Base-by-base conservation (phyloP, 331 rosid species). In the Rhamnella rubrinervis region DNA sequence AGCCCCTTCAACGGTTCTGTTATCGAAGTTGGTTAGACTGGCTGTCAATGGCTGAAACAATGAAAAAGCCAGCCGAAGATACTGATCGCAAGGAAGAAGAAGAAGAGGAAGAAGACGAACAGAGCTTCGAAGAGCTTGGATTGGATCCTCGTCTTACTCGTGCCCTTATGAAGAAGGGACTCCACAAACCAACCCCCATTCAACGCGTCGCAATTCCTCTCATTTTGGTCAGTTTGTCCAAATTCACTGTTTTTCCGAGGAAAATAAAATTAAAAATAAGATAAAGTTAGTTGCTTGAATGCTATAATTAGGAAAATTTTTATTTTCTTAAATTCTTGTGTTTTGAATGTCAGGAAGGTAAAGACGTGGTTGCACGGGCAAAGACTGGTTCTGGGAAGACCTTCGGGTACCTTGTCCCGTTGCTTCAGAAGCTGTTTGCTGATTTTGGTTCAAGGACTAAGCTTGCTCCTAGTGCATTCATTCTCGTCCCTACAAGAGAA, bases 351-450 rank as follows among this genome's bases (percentile, higher is more conserved):
- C 81, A 92, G 98, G 86, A 91, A 84, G 97, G 98, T 10, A 93
- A 93, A 67, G 97, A 93, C 60, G 96, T 93, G 52, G 98, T 91
- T 58, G 97, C 98, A 31, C 80, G 97, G 44, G 98, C 97, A 1
- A 91, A 93, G 78, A 93, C 96, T 11, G 97, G 98, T 63, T 93
- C 98, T 1, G 97, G 98, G 57, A 93, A 93, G 77, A 93, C 98
- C 8, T 82, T 93, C 59, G 96, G 97, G 0, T 93, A 87, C 67
- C 95, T 93, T 40, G 88, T 91, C 46, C 98, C 98, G 0, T 65
- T 91, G 89, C 91, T 93, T 61, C 97, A 91, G 88, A 91, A 91
- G 80, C 77, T 93, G 35, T 87, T 93, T 20, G 49, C 81, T 18
- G 68, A 59, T 76, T 67, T 76, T 57, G 77, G 37, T 65, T 77